Base-by-base conservation (phyloP, 345 rosid genomes). In the Isatis tinctoria region DNA sequence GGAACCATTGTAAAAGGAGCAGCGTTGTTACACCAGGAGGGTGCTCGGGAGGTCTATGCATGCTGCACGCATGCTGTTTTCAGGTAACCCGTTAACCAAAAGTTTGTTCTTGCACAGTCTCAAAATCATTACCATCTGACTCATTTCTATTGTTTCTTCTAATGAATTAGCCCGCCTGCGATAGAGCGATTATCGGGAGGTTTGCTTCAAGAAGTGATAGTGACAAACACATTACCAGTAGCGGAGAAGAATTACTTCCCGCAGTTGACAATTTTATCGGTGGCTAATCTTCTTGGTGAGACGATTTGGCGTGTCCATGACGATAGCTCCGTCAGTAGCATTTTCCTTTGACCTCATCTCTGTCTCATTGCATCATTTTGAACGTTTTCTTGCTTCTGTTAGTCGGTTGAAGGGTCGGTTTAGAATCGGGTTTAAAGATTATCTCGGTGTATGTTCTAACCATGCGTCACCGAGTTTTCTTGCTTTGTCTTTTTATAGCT, bases 41-140 rank as follows among this genome's bases (percentile, higher is more conserved):
- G 98, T 37, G 98, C 98, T 17, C 80, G 96, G 61, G 98, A 94
- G 86, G 98, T 94, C 66, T 94, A 90, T 75, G 97, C 98, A n/a
- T 94, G 98, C 83, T 84, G 86, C 73, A 94, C 95, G 0, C 98
- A 94, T 69, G 96, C 98, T 72, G 97, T 94, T 83, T 94, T 94
- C 81, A 94, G 97, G 98, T 94, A 82, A 39, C 5, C 8, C 5
- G 6, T 7, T 41, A 68, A 40, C 9, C 32, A 44, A 61, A 59
- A 74, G 8, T 24, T 28, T 64, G n/a, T 32, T 16, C 47, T 35
- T 45, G 64, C 24, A 49, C 11, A 10, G 48, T 41, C 63, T 12
- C 35, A 17, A 44, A n/a, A 17, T 16, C 43, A 44, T 18, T 33
- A 18, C 9, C 52, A 54, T 20, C 74, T 60, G 30, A 75, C 52